Base-by-base conservation (phyloP, 2,329 filamentous ascomycete species). In the Stemphylium lycopersici region DNA sequence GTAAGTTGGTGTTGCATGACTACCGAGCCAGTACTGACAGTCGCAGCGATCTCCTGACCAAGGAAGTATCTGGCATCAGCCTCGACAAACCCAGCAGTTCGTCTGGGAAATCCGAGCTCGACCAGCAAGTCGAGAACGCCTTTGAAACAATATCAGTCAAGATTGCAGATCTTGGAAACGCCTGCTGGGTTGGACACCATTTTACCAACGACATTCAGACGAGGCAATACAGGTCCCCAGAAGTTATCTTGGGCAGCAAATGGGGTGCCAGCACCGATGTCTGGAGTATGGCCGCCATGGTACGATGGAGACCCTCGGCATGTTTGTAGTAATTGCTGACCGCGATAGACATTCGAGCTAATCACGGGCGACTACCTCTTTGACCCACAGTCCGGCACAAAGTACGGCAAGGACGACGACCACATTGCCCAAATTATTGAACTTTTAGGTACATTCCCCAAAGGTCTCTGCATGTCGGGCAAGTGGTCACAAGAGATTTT, bases 161-260 rank as follows among this genome's bases (percentile, higher is more conserved):
- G 80, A 99, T 99, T 79, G 95, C 95, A 37, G 95, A 99, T 80
- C 81, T 99, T 51, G 95, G 95, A 56, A 99, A 99, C 74, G 95
- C 95, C 16, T 99, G 95, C 80, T 99, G 95, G 95, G 93, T 96
- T 24, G 92, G 92, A 62, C 95, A 99, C 74, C 95, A 99, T 77
- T 99, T 99, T 78, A 99, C 95, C 71, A 97, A 99, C 73, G 95
- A 99, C 74, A 99, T 99, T 69, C 95, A 99, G 76, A 99, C 95
- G 7, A 85, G 95, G 69, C 95, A 99, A 78, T 99, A 99, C 77
- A 85, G 95, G 52, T 98, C 95, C 1, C 95, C 95, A 1, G 95
- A 99, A 77, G 95, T 99, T 52, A 98, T 99, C 56, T 81, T 99
- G 16, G 95, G 95, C 34, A 87, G 92, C 3, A 98, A 98, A 80